Base-by-base conservation (phyloP, 2,329 filamentous ascomycete genomes). In the Pyrenophora seminiperda region DNA sequence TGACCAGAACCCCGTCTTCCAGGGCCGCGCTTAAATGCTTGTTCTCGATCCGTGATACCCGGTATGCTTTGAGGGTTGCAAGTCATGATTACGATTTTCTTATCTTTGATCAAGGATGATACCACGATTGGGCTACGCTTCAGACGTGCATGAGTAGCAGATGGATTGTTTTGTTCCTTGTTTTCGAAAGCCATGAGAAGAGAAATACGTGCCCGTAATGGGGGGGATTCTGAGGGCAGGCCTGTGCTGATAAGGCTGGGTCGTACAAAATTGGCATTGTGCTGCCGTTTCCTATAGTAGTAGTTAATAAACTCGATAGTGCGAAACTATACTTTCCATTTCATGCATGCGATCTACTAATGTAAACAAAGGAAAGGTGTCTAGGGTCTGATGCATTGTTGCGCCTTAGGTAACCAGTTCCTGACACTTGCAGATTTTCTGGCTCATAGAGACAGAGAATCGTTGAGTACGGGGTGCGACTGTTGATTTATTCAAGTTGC, bases 1-100 rank as follows among this genome's bases (percentile, higher is more conserved):
- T 50, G 65, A 67, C 30, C 59, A 73, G 56, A 77, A 77, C 71
- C 75, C 75, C 4, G 76, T 77, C 32, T 68, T 75, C 59, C 72
- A 71, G 41, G 75, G 76, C 31, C 55, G 58, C 20, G 59, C 61
- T 46, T 72, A 71, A 42, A 48, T 47, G 29, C 34, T 40, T 33
- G 33, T 38, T 47, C 27, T 34, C 24, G 15, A 27, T 34, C 40
- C 34, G 37, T 54, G 53, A 50, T 53, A 50, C 41, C 47, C 42
- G 34, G 40, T 44, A 49, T 46, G 41, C 47, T 36, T 44, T 44
- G 33, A 39, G 39, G 50, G 36, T 29, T 18, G 41, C 45, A 42
- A 15, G 43, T 53, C 47, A 56, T 50, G 56, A 59, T 61, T 43
- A 67, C 45, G 58, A 61, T 27, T 59, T 58, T 52, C 58, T 51